Evolutionary conservation across 2,329 filamentous ascomycete genomes (phyloP), one percentile per base, ranked within the genome.

Genomic region (Clathrospora elynae): DNA sequence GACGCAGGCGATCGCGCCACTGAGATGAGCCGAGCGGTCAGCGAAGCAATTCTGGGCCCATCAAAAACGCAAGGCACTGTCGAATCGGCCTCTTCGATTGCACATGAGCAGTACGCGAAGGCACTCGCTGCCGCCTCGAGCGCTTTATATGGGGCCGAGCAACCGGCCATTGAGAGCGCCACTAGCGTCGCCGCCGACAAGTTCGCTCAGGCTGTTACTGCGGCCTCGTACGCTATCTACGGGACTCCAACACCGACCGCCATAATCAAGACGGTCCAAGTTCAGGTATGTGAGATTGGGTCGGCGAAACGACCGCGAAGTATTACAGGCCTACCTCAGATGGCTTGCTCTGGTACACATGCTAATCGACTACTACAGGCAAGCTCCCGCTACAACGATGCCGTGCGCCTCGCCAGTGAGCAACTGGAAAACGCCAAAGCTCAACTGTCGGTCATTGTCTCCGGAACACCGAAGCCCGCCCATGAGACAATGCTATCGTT

Each of bases 401-500:
- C 87, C 13, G 69, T 87, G 7, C 80, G 79, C 29, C 74, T 78
- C 26, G 88, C 87, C 3, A 81, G 82, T n/a, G 76, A 82, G 26
- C 83, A 86, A 39, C 88, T 88, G 55, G 57, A 62, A 22, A 81
- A 82, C 14, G 87, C 86, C 7, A 81, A 84, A 57, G 85, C 85
- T 1, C 76, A 82, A 17, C 75, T 87, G 2, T 88, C 85, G 1
- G 79, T 76, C 3, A 80, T 88, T 57, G 78, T 89, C 25, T 83
- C 81, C 18, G 86, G 86, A 20, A 83, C 83, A 16, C 81, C 85
- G 1, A 81, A 86, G 59, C 86, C 87, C 6, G 78, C 81, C 3
- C 84, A 90, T 49, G 76, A 88, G 55, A 76, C 88, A 49, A 79
- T 90, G 64, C 73, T 88, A 9, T 79, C 84, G 6, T 87, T 86